Base-by-base conservation (phyloP, 2,329 filamentous ascomycete species). In the Exophiala xenobiotica region DNA sequence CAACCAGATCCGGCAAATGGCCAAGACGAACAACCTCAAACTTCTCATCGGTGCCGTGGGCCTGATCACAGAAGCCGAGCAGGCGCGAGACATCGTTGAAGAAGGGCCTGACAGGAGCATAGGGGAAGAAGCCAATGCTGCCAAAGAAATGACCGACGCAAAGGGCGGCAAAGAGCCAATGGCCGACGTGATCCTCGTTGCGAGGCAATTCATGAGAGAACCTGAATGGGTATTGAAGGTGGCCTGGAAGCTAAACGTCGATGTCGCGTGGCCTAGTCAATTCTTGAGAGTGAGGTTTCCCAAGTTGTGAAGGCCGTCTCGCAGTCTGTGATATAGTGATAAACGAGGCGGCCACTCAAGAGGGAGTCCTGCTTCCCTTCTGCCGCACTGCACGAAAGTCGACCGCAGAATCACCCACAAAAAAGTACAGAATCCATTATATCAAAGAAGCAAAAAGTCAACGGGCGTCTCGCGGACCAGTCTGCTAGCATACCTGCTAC, bases 151-250 rank as follows among this genome's bases (percentile, higher is more conserved):
- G 54, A 61, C 58, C 9, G 49, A 61, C 45, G 45, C 51, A 6
- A 49, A 54, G 16, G 47, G 31, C 27, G 58, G 53, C 12, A 56
- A 57, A 31, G 53, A 59, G 37, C 54, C 59, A 16, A 57, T 57
- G 51, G 60, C 76, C 0, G 77, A 80, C 67, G 72, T 74, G 0
- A 67, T 79, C 19, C 57, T 80, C n/a, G 70, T 80, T 27, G 78
- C 73, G 0, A 68, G 77, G 37, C 77, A 80, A 56, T 80, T 80
- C 53, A 70, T 80, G 69, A 67, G 78, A 6, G 77, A 80, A 64
- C 76, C 77, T 0, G 77, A 78, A 57, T 79, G 77, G 77, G 77
- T 79, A 22, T 55, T 80, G 27, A 74, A 64, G 35, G 75, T 78
- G 1, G 77, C 76, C 6, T 74, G 72, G 65, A 68, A 72, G 59